Evolutionary conservation across 495 filamentous ascomycete species (phyloP).

Genomic region (Lasiosphaeria miniovina): DNA sequence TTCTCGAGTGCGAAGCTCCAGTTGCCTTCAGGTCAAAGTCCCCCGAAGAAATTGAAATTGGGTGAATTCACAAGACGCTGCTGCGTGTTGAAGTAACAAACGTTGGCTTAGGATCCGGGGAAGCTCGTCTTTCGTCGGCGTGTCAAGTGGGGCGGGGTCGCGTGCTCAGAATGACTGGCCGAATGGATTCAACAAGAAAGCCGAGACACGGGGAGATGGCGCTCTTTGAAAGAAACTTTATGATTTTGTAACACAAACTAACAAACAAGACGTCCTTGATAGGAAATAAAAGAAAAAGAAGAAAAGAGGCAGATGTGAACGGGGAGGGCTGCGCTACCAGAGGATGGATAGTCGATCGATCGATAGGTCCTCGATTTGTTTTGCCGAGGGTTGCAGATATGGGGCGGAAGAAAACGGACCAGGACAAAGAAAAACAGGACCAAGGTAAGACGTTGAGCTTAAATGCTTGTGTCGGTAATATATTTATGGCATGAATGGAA

Average conservation of each 20-base stretch:
- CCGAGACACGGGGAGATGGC: neutral
- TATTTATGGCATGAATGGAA: constrained; percentile 4
- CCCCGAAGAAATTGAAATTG: no score
- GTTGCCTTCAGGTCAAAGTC: no score
- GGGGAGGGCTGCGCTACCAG: neutral
- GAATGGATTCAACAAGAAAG: constrained; percentile 2
- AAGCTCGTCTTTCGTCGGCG: neutral
- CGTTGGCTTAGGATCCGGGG: neutral
- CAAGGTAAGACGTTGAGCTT: neutral
- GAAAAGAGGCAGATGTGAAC: neutral
- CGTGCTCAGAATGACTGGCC: constrained; percentile 18
- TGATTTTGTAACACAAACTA: neutral
- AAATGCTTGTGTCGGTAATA: constrained; percentile 1
- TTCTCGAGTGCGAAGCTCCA: no score
- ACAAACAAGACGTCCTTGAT: neutral
- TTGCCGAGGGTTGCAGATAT: neutral
- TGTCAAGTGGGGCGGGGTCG: constrained; percentile 21
- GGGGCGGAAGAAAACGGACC: neutral
- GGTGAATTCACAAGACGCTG: no score
- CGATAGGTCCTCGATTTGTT: neutral
- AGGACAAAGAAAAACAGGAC: constrained; percentile 3
- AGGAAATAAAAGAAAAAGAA: neutral
- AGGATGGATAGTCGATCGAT: neutral
- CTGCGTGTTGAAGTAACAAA: neutral
- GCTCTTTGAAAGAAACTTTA: neutral